phyloP scores from a whole-genome alignment of 1,284 basidiomycete genomes.

The Cyathus olla region DNA sequence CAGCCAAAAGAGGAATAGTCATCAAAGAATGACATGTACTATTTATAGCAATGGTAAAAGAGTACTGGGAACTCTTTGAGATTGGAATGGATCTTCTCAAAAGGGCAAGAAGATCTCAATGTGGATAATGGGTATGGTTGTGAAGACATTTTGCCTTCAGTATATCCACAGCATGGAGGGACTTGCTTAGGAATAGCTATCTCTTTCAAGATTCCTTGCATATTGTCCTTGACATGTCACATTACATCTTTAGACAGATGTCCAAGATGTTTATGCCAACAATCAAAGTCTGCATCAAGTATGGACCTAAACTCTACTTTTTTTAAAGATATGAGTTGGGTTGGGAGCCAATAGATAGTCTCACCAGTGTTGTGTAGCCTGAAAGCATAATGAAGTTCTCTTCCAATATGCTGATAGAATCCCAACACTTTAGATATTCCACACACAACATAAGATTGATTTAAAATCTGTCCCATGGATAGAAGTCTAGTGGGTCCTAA shows the following conservation, averaged over 20 bases:
- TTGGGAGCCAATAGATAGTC: not conserved
- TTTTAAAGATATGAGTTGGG: not conserved
- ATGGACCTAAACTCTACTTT: not conserved
- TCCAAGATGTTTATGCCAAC: constrained; percentile 15
- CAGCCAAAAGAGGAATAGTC: constrained; percentile 28
- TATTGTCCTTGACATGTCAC: constrained; percentile 6
- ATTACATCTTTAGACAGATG: constrained; percentile 16
- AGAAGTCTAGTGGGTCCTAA: not conserved
- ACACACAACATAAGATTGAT: not conserved
- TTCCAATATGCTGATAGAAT: not conserved
- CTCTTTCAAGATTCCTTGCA: constrained; percentile 9
- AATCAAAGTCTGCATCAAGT: constrained; percentile 1
- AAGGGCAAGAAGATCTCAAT: constrained; percentile 11
- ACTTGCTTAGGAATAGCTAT: constrained; percentile 12
- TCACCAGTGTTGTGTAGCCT: not conserved
- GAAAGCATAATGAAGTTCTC: not conserved
- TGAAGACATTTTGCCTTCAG: constrained; percentile 27
- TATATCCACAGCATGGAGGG: constrained; percentile 28
- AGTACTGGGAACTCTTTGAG: constrained; percentile 23
- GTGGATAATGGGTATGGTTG: constrained; percentile 17
- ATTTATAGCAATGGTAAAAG: constrained; percentile 33
- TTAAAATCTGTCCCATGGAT: constrained; percentile 1
- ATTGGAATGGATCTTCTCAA: constrained; percentile 35
- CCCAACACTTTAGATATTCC: not conserved
- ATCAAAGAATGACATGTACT: constrained; percentile 38